A percentile compares a stretch with the other conserved stretches of the same genome.
Conservation (phyloP, 352 stramenopile genomes). For the Achlya hypogyna region DNA sequence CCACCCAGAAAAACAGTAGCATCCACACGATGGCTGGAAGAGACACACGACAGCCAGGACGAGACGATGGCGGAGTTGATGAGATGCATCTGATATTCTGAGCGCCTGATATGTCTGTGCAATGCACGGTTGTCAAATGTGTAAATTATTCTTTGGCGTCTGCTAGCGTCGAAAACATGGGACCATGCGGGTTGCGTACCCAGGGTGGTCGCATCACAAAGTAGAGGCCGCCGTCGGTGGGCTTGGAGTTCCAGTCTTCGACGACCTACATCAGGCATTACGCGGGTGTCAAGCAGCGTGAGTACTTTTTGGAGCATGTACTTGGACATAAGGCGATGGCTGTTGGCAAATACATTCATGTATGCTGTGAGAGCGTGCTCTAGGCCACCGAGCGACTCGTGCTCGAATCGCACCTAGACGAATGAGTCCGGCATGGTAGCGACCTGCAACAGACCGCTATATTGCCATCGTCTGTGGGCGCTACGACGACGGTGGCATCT, state of each 20-base stretch:
- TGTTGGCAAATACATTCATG: constrained; percentile 75
- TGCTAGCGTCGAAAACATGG: background rate
- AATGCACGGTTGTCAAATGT: background rate
- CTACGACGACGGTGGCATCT: constrained; percentile 39
- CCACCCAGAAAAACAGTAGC: too few species aligned
- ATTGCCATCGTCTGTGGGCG: constrained; percentile 47
- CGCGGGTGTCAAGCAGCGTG: background rate
- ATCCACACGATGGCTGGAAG: too few species aligned
- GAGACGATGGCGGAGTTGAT: too few species aligned
- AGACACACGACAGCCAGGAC: too few species aligned
- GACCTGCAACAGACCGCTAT: constrained; percentile 44
- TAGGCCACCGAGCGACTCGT: constrained; percentile 17
- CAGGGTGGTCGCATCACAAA: constrained; percentile 51
- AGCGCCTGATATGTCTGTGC: too few species aligned
- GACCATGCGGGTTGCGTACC: constrained; percentile 23
- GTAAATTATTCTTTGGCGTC: background rate
- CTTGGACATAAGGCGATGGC: constrained; percentile 52
- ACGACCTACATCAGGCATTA: constrained; percentile 27
- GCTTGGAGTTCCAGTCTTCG: constrained; percentile 70
- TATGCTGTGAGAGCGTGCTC: constrained; percentile 61
- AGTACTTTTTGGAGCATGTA: constrained; percentile 53
- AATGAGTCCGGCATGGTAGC: constrained; percentile 32
- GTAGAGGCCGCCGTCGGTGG: constrained; percentile 46
- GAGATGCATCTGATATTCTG: too few species aligned
- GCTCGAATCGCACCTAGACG: constrained; percentile 15